Conservation (phyloP, 176 grass and related monocot species). For the Chrysopogon serrulatus region DNA sequence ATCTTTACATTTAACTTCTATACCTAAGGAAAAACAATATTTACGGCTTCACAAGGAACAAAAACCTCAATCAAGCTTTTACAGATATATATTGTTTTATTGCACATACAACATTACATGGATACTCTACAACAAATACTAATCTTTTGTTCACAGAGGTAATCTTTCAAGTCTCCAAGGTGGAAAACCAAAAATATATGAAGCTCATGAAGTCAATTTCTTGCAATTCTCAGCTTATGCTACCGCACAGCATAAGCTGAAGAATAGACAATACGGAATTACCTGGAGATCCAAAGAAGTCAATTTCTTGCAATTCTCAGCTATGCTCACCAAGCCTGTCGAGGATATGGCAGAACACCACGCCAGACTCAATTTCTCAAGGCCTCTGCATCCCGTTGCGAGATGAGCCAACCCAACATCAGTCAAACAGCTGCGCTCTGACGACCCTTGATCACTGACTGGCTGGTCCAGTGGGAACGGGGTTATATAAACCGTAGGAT, state of each 20-base stretch:
- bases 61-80: neutral
- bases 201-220: neutral
- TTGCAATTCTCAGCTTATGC: too few species aligned
- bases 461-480: slow-evolving; percentile 10
- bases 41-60: neutral
- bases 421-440: slow-evolving; percentile 46
- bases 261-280: slow-evolving; percentile 1
- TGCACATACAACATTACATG: neutral
- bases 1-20: neutral
- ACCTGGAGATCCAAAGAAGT: slow-evolving; percentile 88
- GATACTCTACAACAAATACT: neutral
- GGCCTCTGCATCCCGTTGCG: slow-evolving; percentile 53
- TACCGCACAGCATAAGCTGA: neutral
- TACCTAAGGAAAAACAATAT: neutral
- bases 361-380: slow-evolving; percentile 73
- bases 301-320: slow-evolving; percentile 68
- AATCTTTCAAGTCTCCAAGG: neutral
- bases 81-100: neutral
- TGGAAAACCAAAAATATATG: neutral
- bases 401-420: slow-evolving; percentile 63
- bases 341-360: slow-evolving; percentile 80
- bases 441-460: slow-evolving; percentile 18
- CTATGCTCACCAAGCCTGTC: slow-evolving; percentile 56
- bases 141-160: neutral
- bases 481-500: neutral